phyloP scores from a whole-genome alignment of 2,329 filamentous ascomycete genomes.

The Didymella pomorum region DNA sequence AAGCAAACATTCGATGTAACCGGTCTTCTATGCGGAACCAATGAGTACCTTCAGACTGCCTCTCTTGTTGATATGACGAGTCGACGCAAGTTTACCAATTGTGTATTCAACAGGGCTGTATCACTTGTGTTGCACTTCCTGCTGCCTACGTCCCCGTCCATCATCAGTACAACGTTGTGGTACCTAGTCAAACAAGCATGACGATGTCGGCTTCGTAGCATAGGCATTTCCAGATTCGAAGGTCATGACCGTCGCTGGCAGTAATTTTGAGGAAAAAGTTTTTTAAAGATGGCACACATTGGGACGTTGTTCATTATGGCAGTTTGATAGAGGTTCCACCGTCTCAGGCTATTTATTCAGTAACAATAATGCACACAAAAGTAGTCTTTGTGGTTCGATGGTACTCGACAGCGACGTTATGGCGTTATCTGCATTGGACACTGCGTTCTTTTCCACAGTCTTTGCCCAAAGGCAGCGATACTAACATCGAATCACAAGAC shows the following conservation, averaged over 20 bases:
- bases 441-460: background rate
- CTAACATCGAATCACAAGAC: background rate
- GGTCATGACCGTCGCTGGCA: background rate
- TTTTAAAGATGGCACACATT: background rate
- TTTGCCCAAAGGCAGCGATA: background rate
- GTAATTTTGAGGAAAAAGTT: background rate
- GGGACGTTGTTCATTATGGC: background rate
- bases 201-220: background rate
- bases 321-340: background rate
- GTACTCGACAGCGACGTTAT: background rate
- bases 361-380: background rate
- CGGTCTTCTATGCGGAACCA: background rate
- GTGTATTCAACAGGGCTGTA: background rate
- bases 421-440: background rate
- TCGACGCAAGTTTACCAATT: background rate
- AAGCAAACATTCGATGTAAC: conserved; percentile 10
- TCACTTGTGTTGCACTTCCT: background rate
- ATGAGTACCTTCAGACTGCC: background rate
- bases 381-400: background rate
- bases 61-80: background rate
- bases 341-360: background rate
- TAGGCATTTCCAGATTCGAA: background rate
- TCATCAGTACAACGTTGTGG: background rate
- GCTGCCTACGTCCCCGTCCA: background rate
- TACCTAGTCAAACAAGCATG: background rate